Evolutionary conservation across 768 basidiomycete species (phyloP).

Genomic region (Tricholomella constricta): DNA sequence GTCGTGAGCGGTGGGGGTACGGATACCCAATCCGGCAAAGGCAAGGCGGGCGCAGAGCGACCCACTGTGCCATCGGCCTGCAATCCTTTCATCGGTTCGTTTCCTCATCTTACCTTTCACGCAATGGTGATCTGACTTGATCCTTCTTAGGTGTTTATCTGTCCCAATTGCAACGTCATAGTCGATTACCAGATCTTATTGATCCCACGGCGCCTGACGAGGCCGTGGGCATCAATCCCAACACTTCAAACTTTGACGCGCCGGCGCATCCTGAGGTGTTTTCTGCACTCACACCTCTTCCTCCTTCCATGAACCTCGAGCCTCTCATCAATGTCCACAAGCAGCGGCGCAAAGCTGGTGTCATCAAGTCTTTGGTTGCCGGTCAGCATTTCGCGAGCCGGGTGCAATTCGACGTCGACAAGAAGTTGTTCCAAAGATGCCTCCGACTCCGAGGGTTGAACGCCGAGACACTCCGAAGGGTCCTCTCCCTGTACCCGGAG

Average conservation of each 20-base stretch:
- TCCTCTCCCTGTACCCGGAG: conserved; percentile 29
- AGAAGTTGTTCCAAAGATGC: conserved; percentile 76
- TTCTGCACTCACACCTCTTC: conserved; percentile 67
- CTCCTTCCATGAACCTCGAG: conserved; percentile 76
- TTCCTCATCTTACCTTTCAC: background rate
- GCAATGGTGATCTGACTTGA: background rate
- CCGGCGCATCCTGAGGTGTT: conserved; percentile 83
- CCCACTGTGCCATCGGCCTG: conserved; percentile 53
- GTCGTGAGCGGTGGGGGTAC: conserved; percentile 47
- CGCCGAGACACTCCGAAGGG: conserved; percentile 53
- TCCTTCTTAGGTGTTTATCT: conserved; percentile 66
- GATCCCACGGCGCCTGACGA: conserved; percentile 81
- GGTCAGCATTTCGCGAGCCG: conserved; percentile 82
- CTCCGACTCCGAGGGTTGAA: conserved; percentile 70
- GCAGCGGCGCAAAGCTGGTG: conserved; percentile 77
- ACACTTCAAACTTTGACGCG: conserved; percentile 63
- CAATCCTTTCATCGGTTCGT: conserved; percentile 81
- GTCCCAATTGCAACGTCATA: conserved; percentile 64
- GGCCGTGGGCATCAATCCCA: conserved; percentile 62
- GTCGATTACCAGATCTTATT: conserved; percentile 74
- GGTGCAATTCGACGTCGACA: conserved; percentile 70
- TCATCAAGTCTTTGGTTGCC: conserved; percentile 79
- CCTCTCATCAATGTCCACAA: conserved; percentile 90
- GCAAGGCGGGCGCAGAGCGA: conserved; percentile 39
- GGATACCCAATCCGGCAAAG: conserved; percentile 40